Evolutionary conservation across 108 stramenopile genomes (phyloP).

Genomic region (Stephanodiscus triporus): DNA sequence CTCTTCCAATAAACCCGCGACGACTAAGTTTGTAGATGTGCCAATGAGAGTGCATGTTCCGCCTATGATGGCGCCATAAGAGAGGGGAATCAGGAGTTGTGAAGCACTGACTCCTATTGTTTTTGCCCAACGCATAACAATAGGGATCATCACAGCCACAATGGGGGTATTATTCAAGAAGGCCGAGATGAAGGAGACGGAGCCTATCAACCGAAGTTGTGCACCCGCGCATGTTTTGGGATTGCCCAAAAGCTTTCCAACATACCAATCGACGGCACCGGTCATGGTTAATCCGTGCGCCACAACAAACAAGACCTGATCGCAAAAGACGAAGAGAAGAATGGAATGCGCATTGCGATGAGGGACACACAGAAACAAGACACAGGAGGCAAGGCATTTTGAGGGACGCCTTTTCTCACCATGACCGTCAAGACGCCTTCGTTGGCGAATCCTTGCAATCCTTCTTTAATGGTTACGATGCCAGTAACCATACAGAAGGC

Average conservation of each 20-base stretch:
- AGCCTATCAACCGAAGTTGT: conserved; percentile 62
- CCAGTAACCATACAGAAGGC: conserved; percentile 66
- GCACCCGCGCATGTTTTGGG: conserved; percentile 63
- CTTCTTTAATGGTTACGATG: conserved; percentile 66
- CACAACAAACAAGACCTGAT: conserved; percentile 61
- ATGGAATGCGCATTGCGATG: not conserved
- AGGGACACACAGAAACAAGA: not conserved
- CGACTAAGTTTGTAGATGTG: conserved; percentile 81
- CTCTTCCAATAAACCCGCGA: conserved; percentile 59
- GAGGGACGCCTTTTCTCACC: conserved; percentile 17
- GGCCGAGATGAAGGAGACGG: conserved; percentile 67
- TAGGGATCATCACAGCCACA: conserved; percentile 86
- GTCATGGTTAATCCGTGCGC: conserved; percentile 77
- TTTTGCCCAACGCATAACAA: conserved; percentile 74
- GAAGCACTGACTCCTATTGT: conserved; percentile 53
- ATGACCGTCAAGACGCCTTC: conserved; percentile 73
- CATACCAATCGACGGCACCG: conserved; percentile 82
- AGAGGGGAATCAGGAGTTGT: conserved; percentile 77
- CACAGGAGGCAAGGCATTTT: not conserved
- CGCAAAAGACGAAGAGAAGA: not conserved
- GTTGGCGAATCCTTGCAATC: conserved; percentile 73
- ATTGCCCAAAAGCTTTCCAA: conserved; percentile 68
- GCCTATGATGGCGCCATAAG: conserved; percentile 76
- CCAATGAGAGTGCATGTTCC: conserved; percentile 86
- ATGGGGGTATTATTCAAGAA: conserved; percentile 87